Conservation (phyloP, 768 basidiomycete genomes). For the Boletus pseudo-olivaceus region DNA sequence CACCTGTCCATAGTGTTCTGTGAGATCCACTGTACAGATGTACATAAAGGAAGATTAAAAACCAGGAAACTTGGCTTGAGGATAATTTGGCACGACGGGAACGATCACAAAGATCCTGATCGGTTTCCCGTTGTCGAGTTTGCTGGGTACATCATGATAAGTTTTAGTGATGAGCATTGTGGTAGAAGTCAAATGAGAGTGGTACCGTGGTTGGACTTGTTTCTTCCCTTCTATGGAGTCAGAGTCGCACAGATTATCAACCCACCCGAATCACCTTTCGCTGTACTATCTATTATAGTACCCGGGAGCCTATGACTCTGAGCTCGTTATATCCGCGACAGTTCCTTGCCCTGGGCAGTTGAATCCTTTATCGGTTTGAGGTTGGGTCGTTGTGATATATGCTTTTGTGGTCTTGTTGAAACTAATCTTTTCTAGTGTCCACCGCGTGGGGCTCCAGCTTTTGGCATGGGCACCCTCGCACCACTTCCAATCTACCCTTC, state of each 20-base stretch:
- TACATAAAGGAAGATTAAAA: background rate
- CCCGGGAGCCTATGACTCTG: no score
- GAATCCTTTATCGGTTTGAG: no score
- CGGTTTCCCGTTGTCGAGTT: constrained; percentile 57
- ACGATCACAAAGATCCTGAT: constrained; percentile 83
- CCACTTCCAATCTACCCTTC: constrained; percentile 59
- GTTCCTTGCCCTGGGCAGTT: background rate
- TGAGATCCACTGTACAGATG: background rate
- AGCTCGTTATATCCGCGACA: background rate
- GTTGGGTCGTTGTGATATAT: background rate
- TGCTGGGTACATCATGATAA: constrained; percentile 72
- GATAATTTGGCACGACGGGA: constrained; percentile 76
- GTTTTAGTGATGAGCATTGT: constrained; percentile 82
- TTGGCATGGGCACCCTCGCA: constrained; percentile 29
- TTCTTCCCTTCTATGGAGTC: background rate
- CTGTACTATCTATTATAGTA: no score
- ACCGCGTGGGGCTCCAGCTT: background rate
- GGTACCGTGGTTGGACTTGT: background rate
- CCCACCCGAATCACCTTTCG: no score
- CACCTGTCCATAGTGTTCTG: constrained; percentile 43
- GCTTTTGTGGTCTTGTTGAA: no score
- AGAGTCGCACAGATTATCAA: background rate
- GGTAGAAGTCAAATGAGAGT: background rate
- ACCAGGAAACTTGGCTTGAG: constrained; percentile 90
- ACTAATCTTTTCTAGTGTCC: no score